A percentile compares a stretch with the other conserved stretches of the same genome.
These are phyloP conservation scores for Stereocaulon alpinum DNA, from an alignment of 495 filamentous ascomycete genomes.

Conservation along the genomic window DNA sequence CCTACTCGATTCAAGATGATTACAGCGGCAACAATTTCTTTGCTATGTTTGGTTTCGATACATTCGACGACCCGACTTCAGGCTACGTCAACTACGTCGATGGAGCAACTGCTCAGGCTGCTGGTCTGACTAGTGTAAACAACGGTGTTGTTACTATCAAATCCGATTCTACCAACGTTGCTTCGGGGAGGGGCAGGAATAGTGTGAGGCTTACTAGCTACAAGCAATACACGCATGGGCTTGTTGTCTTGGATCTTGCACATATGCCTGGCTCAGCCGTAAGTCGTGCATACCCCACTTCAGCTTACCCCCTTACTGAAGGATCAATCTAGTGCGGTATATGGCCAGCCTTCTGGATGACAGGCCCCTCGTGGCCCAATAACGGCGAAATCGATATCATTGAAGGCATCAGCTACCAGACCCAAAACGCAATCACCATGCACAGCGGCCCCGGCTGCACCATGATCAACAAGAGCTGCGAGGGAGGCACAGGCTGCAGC, in stretches of 20 bases:
- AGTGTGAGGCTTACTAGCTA: slow-evolving; percentile 62
- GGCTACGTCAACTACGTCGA: slow-evolving; percentile 44
- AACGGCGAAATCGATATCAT: slow-evolving; percentile 88
- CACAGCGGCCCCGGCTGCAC: slow-evolving; percentile 45
- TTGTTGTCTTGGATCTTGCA: slow-evolving; percentile 63
- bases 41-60: slow-evolving; percentile 44
- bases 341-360: slow-evolving; percentile 52
- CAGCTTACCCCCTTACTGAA: background rate
- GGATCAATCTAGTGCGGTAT: slow-evolving; percentile 44
- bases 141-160: slow-evolving; percentile 42
- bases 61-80: slow-evolving; percentile 26
- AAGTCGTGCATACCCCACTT: background rate
- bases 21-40: slow-evolving; percentile 40
- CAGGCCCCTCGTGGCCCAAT: slow-evolving; percentile 59
- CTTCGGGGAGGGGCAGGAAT: slow-evolving; percentile 43
- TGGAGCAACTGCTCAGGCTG: slow-evolving; percentile 40
- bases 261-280: slow-evolving; percentile 58
- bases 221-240: slow-evolving; percentile 53
- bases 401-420: slow-evolving; percentile 66
- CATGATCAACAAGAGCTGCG: slow-evolving; percentile 1
- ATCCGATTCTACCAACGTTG: slow-evolving; percentile 34
- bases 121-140: slow-evolving; percentile 45
- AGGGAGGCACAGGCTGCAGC: slow-evolving; percentile 33
- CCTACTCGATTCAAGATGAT: slow-evolving; percentile 40
- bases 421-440: slow-evolving; percentile 58